These are phyloP conservation scores for Melampsora abietis-canadensis DNA, from an alignment of 1,284 basidiomycete genomes.

Conservation along the genomic window DNA sequence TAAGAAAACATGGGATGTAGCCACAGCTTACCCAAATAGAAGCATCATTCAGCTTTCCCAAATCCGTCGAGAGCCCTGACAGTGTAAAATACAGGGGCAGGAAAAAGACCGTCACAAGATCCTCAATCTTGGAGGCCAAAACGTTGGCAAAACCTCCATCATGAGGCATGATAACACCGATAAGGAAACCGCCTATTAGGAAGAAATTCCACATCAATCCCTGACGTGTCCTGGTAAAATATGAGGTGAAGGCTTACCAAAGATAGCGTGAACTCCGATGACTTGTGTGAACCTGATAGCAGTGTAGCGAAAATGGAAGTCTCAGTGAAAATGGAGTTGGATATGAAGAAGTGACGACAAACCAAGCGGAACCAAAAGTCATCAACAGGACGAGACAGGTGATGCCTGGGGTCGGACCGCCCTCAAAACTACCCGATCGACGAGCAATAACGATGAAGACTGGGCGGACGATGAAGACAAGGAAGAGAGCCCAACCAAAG, in stretches of 20 bases:
- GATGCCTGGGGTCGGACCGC: slow-evolving; percentile 33
- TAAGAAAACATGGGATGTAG: neutral
- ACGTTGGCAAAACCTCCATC: slow-evolving; percentile 66
- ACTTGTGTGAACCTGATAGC: slow-evolving; percentile 48
- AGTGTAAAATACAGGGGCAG: slow-evolving; percentile 54
- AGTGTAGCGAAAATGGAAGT: slow-evolving; percentile 18
- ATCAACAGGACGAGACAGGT: slow-evolving; percentile 39
- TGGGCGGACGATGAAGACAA: slow-evolving; percentile 29
- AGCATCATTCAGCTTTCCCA: slow-evolving; percentile 69
- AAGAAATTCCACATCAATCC: slow-evolving; percentile 46
- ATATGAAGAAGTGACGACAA: neutral
- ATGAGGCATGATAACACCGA: slow-evolving; percentile 82
- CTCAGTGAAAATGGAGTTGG: neutral
- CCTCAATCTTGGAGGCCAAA: slow-evolving; percentile 34
- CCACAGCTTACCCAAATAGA: slow-evolving; percentile 47
- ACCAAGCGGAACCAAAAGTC: slow-evolving; percentile 41
- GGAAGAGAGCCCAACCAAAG: slow-evolving; percentile 27
- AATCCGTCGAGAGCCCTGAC: slow-evolving; percentile 64
- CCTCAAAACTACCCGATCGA: slow-evolving; percentile 34
- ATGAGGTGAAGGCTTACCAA: slow-evolving; percentile 55
- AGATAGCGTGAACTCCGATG: slow-evolving; percentile 54
- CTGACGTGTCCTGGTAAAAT: slow-evolving; percentile 48
- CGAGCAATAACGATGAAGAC: slow-evolving; percentile 30
- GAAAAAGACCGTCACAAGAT: slow-evolving; percentile 51
- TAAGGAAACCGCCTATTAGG: slow-evolving; percentile 53